phyloP scores from a whole-genome alignment of 768 basidiomycete species.

The Kwoniella newhampshirensis region DNA sequence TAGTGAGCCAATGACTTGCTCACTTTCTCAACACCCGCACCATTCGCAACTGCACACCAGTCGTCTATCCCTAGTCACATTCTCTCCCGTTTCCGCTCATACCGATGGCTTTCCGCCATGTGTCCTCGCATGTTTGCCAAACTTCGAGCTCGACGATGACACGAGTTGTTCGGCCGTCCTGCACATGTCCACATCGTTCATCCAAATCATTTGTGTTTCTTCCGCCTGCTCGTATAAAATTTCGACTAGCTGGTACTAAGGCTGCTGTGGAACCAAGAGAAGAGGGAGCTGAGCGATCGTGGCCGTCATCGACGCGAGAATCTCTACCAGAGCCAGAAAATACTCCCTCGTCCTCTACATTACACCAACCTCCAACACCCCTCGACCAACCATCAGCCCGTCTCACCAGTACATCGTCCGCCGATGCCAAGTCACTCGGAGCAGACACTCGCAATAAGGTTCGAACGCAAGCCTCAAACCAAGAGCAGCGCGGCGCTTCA shows the following conservation, averaged over 20 bases:
- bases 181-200: not conserved
- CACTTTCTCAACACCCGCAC: too few relatives aligned
- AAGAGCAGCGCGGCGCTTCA: not conserved
- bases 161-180: not conserved
- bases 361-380: not conserved
- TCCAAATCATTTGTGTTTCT: too few relatives aligned
- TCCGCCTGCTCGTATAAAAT: not conserved
- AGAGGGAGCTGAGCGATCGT: not conserved
- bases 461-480: not conserved
- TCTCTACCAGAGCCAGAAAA: conserved; percentile 10
- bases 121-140: not conserved
- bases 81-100: not conserved
- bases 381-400: not conserved
- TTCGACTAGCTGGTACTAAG: not conserved
- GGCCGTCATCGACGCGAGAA: not conserved
- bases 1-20: too few relatives aligned
- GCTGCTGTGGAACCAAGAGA: not conserved
- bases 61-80: too few relatives aligned
- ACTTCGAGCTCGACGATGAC: conserved; percentile 3
- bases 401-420: not conserved
- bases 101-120: conserved; percentile 10
- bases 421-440: not conserved
- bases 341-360: not conserved
- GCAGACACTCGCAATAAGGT: too few relatives aligned
- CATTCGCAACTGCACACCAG: too few relatives aligned